These are phyloP conservation scores for Colletotrichum zoysiae DNA, from an alignment of 2,329 filamentous ascomycete species.

Conservation along the genomic window DNA sequence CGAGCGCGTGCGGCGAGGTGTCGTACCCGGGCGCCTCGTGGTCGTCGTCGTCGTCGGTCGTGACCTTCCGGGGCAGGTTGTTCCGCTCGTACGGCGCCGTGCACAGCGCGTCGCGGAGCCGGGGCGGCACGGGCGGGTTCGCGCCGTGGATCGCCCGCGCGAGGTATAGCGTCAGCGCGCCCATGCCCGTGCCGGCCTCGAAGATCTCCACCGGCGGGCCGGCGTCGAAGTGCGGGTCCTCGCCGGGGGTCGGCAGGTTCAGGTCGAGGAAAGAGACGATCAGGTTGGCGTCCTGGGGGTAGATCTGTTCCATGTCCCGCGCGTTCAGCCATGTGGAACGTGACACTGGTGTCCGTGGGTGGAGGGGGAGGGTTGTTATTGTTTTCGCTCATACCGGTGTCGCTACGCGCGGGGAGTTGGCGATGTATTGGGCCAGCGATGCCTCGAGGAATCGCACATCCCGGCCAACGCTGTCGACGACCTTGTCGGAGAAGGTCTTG, in stretches of 20 bases:
- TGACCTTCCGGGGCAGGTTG: constrained; percentile 30
- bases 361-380: no score
- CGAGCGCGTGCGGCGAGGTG: constrained; percentile 40
- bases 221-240: constrained; percentile 50
- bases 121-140: constrained; percentile 66
- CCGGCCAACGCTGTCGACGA: constrained; percentile 64
- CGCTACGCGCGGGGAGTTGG: constrained; percentile 75
- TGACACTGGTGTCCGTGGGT: neutral
- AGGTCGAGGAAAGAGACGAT: constrained; percentile 84
- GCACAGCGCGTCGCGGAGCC: constrained; percentile 50
- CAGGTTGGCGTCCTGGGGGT: constrained; percentile 79
- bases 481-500: constrained; percentile 67
- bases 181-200: constrained; percentile 89
- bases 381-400: constrained; percentile 70
- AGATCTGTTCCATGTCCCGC: constrained; percentile 55
- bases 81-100: constrained; percentile 40
- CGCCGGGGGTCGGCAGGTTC: constrained; percentile 64
- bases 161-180: constrained; percentile 80
- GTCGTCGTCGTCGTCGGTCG: constrained; percentile 39
- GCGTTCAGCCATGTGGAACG: constrained; percentile 19
- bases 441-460: constrained; percentile 72
- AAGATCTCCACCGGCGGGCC: constrained; percentile 76
- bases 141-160: constrained; percentile 81
- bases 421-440: constrained; percentile 80
- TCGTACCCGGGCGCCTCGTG: constrained; percentile 32